Conservation (phyloP, 2,329 filamentous ascomycete genomes). For the Arthrinium puccinioides region DNA sequence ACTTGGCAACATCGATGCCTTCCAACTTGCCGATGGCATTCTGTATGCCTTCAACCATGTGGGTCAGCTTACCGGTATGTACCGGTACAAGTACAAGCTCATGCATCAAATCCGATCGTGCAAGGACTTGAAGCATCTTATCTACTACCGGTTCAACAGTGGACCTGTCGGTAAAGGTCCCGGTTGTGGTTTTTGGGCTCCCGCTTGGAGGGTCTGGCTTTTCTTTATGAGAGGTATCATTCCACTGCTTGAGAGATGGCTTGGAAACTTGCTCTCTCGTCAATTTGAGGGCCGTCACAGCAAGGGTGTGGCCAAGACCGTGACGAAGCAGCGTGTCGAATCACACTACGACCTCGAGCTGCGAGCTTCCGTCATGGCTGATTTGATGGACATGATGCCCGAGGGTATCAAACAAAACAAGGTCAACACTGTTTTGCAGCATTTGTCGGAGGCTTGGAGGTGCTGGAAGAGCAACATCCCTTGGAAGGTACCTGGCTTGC, state of each 20-base stretch:
- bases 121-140: conserved; percentile 97
- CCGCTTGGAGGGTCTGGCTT: conserved; percentile 96
- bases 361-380: conserved; percentile 95
- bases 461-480: conserved; percentile 99
- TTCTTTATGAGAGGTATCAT: conserved; percentile 99
- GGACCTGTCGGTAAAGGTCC: conserved; percentile 95
- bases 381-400: conserved; percentile 99
- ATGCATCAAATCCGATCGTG: conserved; percentile 99
- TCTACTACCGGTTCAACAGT: conserved; percentile 98
- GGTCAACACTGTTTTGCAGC: conserved; percentile 94
- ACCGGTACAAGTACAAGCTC: conserved; percentile 99
- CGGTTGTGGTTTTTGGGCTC: conserved; percentile 98
- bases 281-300: conserved; percentile 98
- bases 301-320: conserved; percentile 97
- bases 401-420: conserved; percentile 99
- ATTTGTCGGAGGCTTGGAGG: conserved; percentile 95
- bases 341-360: conserved; percentile 97
- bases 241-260: conserved; percentile 90
- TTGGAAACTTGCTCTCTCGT: conserved; percentile 90
- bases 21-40: conserved; percentile 96
- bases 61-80: conserved; percentile 97
- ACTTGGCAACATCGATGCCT: conserved; percentile 95
- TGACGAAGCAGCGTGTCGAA: conserved; percentile 97
- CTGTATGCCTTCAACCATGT: conserved; percentile 99
- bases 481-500: conserved; percentile 96